Percentiles rank a stretch among this genome's conserved stretches.
Conservation (phyloP, 768 basidiomycete genomes). For the Cystobasidium ongulense region DNA sequence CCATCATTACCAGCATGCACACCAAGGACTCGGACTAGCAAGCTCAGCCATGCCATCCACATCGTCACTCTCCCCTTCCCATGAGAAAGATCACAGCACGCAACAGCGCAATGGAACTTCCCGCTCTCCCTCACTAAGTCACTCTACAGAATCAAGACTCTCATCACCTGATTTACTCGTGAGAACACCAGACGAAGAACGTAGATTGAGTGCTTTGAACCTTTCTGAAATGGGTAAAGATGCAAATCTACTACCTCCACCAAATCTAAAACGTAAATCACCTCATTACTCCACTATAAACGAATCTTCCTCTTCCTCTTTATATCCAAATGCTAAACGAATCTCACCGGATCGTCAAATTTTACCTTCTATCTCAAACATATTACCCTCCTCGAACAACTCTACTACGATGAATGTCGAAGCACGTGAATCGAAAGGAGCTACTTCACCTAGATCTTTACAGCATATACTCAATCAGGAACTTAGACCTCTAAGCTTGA, state of each 20-base stretch:
- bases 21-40: background rate
- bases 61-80: background rate
- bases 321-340: background rate
- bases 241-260: background rate
- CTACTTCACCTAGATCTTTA: background rate
- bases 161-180: background rate
- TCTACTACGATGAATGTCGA: background rate
- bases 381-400: background rate
- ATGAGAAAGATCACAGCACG: background rate
- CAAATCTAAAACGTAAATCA: background rate
- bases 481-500: background rate
- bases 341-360: background rate
- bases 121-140: background rate
- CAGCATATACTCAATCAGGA: conserved; percentile 7
- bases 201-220: background rate
- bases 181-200: background rate
- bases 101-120: background rate
- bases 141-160: background rate
- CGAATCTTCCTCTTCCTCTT: background rate
- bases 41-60: background rate
- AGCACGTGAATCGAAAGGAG: background rate
- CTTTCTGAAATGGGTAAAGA: background rate
- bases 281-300: background rate
- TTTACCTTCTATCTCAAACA: background rate
- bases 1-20: background rate